phyloP scores from a whole-genome alignment of 306 rosid species.

The Hippophae gyantsensis region DNA sequence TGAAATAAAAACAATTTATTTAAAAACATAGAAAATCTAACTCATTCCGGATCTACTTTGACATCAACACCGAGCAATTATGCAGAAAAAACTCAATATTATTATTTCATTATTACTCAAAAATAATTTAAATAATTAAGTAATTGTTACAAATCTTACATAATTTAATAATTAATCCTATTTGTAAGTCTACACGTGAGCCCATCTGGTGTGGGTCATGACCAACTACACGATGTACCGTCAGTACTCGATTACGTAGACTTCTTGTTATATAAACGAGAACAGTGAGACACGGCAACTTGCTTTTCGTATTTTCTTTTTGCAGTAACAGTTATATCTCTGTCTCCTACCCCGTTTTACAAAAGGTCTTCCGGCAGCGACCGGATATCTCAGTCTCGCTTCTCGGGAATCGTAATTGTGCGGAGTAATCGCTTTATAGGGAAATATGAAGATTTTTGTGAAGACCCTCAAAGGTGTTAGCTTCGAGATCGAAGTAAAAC shows the following conservation, averaged over 20 bases:
- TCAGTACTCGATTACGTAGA: not conserved
- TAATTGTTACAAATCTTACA: no score
- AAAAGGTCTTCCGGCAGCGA: conserved; percentile 14
- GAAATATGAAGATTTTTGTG: conserved; percentile 59
- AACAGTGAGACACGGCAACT: not conserved
- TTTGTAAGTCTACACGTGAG: no score
- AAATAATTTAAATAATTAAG: no score
- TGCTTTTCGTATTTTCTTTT: not conserved
- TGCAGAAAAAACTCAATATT: no score
- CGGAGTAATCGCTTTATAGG: conserved; percentile 1
- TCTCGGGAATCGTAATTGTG: conserved; percentile 9
- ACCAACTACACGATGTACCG: not conserved
- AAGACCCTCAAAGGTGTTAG: conserved; percentile 67
- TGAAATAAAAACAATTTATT: no score
- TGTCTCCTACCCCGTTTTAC: not conserved
- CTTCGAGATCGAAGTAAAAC: conserved; percentile 55
- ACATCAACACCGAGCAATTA: no score
- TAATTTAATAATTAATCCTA: no score
- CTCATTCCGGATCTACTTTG: no score
- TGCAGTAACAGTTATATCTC: conserved; percentile 11
- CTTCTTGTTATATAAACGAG: not conserved
- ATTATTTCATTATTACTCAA: no score
- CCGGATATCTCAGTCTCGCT: conserved; percentile 13
- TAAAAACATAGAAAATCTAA: no score
- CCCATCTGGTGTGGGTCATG: no score